Conservation (phyloP, 305 asterid species). For the Solanum hybrid region DNA sequence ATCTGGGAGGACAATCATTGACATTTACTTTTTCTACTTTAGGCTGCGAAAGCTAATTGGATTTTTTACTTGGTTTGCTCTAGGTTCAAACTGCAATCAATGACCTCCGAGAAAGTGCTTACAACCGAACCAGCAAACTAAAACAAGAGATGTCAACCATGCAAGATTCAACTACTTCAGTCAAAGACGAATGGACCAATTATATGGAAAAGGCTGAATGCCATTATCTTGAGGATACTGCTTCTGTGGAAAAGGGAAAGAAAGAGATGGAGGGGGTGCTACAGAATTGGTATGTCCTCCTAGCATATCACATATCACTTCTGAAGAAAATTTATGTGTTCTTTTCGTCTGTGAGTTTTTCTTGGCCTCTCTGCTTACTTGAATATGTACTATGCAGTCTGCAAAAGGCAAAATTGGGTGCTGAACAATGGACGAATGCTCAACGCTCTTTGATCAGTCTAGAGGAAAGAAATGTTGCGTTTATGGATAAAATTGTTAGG, state of each 20-base stretch:
- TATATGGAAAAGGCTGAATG: constrained; percentile 59
- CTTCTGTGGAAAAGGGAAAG: constrained; percentile 63
- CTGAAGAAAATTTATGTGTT: not conserved
- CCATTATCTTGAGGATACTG: constrained; percentile 61
- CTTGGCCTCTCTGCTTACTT: not conserved
- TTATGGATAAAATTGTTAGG: constrained; percentile 68
- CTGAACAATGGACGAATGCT: constrained; percentile 78
- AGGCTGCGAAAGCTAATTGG: not conserved
- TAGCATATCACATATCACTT: not conserved
- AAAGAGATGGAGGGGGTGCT: constrained; percentile 58
- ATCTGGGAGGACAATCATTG: not conserved
- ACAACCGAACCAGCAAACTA: constrained; percentile 57
- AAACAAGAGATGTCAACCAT: constrained; percentile 87
- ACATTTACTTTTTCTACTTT: not conserved
- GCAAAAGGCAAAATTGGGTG: constrained; percentile 80
- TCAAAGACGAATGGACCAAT: constrained; percentile 60
- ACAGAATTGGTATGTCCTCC: constrained; percentile 54
- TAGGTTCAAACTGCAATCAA: constrained; percentile 75
- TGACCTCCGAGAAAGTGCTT: constrained; percentile 73
- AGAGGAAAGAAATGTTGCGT: constrained; percentile 66
- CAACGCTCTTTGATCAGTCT: constrained; percentile 65
- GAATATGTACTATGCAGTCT: constrained; percentile 35
- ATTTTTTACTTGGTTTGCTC: not conserved
- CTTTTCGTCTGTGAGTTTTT: not conserved
- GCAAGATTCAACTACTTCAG: constrained; percentile 64